Percentiles rank a stretch among this genome's conserved stretches.
phyloP scores from a whole-genome alignment of 768 basidiomycete genomes.

The Pholiota molesta region DNA sequence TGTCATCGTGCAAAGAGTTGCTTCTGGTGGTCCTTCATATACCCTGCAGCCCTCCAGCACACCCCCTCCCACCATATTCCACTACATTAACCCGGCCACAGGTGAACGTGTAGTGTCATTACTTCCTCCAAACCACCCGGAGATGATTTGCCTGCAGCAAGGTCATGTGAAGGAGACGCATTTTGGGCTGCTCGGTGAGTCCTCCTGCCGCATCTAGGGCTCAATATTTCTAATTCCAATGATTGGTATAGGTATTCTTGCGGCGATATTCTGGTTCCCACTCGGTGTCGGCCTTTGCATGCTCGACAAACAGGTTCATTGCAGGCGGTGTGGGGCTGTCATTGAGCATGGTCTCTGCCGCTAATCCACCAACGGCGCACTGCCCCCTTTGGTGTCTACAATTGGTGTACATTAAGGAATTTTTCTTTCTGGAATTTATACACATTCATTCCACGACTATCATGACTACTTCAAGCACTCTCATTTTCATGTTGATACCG shows the following conservation, averaged over 20 bases:
- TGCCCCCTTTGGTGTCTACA: too few relatives aligned
- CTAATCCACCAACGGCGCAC: constrained; percentile 15
- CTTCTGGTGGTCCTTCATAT: constrained; percentile 28
- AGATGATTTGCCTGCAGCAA: constrained; percentile 83
- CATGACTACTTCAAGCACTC: background rate
- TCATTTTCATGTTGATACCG: background rate
- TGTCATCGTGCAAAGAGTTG: constrained; percentile 12
- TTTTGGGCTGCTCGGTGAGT: constrained; percentile 73
- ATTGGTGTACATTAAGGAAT: background rate
- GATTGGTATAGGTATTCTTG: constrained; percentile 63
- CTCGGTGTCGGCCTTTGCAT: constrained; percentile 79
- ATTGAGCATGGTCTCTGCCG: constrained; percentile 49
- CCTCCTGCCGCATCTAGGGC: background rate
- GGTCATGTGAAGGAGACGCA: constrained; percentile 71
- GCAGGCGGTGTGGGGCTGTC: constrained; percentile 50
- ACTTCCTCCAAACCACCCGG: constrained; percentile 76
- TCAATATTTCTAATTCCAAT: constrained; percentile 9
- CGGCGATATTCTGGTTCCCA: constrained; percentile 87
- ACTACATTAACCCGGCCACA: constrained; percentile 68
- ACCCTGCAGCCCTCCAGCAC: constrained; percentile 34
- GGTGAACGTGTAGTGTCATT: constrained; percentile 61
- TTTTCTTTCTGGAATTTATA: background rate
- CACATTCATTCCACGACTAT: background rate
- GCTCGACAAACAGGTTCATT: constrained; percentile 71
- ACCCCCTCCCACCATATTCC: constrained; percentile 57